Percentiles rank a stretch among this genome's conserved stretches.
These are phyloP conservation scores for Cryomyces minteri DNA, from an alignment of 495 filamentous ascomycete genomes.

Conservation along the genomic window DNA sequence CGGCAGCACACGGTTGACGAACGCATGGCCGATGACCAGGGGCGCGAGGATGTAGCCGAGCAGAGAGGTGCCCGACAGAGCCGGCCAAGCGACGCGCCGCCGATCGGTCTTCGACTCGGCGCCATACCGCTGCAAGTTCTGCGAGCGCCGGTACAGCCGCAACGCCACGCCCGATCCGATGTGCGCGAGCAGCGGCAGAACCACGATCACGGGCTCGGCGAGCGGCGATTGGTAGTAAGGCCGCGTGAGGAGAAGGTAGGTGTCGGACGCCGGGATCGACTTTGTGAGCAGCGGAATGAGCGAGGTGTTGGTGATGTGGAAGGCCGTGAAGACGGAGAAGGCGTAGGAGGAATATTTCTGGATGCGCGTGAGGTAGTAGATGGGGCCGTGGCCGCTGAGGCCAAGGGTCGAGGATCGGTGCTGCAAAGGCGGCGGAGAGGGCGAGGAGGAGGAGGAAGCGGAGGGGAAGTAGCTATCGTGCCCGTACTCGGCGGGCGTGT, in stretches of 20 bases:
- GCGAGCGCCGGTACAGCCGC: conserved; percentile 50
- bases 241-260: conserved; percentile 42
- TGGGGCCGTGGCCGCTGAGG: conserved; percentile 16
- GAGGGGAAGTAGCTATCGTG: conserved; percentile 36
- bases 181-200: conserved; percentile 35
- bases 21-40: conserved; percentile 46
- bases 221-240: conserved; percentile 67
- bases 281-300: conserved; percentile 40
- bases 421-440: conserved; percentile 1
- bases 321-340: conserved; percentile 54
- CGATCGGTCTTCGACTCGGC: conserved; percentile 29
- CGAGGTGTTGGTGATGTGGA: conserved; percentile 57
- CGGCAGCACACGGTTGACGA: conserved; percentile 54
- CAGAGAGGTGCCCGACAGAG: conserved; percentile 40
- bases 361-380: conserved; percentile 33
- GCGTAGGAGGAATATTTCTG: conserved; percentile 81
- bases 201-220: conserved; percentile 43
- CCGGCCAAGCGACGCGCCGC: conserved; percentile 40
- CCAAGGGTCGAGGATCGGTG: conserved; percentile 16
- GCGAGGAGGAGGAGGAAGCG: conserved; percentile 1
- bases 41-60: conserved; percentile 50
- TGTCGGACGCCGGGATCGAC: conserved; percentile 32
- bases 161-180: conserved; percentile 50
- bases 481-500: conserved; percentile 30
- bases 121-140: conserved; percentile 52